Percentiles rank a stretch among this genome's conserved stretches.
Evolutionary conservation across 805 yeast genomes (phyloP).

Genomic region (Pichia nakasei): DNA sequence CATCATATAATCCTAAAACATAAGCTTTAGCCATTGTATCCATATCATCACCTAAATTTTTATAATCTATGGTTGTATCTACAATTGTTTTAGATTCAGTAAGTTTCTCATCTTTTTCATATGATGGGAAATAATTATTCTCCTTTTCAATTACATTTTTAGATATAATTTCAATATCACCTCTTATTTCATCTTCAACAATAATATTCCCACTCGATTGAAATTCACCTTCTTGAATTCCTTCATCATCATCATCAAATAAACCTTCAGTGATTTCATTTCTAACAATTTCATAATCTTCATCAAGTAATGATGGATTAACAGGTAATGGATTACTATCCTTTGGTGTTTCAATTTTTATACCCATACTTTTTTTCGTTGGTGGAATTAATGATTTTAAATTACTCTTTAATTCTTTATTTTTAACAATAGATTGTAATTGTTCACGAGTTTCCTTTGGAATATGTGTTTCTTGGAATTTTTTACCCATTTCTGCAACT

Average conservation of each 20-base stretch:
- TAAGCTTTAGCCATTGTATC: conserved; percentile 58
- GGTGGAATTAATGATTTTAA: conserved; percentile 11
- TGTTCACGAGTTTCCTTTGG: conserved; percentile 7
- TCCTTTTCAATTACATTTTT: neutral
- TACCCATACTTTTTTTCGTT: neutral
- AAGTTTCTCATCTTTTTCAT: neutral
- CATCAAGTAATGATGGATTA: conserved; percentile 12
- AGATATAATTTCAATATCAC: neutral
- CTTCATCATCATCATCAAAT: conserved; percentile 14
- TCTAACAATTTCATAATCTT: conserved; percentile 18
- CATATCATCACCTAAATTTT: conserved; percentile 33
- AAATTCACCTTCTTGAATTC: conserved; percentile 4
- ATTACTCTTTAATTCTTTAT: conserved; percentile 2
- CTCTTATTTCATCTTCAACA: neutral
- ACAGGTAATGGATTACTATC: conserved; percentile 15
- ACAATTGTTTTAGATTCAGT: conserved; percentile 10
- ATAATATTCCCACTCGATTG: neutral
- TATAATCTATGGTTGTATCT: conserved; percentile 33
- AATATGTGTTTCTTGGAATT: conserved; percentile 9
- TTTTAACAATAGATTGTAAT: neutral
- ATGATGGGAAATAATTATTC: conserved; percentile 7
- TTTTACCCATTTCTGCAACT: conserved; percentile 11
- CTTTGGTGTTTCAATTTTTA: conserved; percentile 11
- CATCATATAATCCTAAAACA: conserved; percentile 51
- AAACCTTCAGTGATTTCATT: conserved; percentile 13